Percentiles rank a stretch among this genome's conserved stretches.
Evolutionary conservation across 257 asterid species (phyloP).

Genomic region (Salvia hispanica): DNA sequence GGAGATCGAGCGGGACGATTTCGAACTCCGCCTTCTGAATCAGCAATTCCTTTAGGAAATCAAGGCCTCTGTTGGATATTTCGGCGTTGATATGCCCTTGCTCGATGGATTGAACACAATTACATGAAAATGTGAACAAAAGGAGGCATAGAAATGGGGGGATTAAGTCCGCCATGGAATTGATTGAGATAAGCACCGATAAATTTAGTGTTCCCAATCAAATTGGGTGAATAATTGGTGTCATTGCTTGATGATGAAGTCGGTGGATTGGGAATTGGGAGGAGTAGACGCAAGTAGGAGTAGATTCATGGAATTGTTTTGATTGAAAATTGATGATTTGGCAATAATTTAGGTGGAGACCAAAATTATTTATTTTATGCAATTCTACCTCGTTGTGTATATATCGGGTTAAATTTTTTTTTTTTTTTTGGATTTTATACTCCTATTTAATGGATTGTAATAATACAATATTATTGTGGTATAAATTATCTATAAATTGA

Average conservation of each 20-base stretch:
- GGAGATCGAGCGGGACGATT: conserved; percentile 74
- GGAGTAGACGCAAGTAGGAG: neutral
- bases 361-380: no score
- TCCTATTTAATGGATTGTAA: no score
- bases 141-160: conserved; percentile 29
- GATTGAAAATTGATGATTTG: no score
- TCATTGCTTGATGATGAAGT: conserved; percentile 8
- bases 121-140: conserved; percentile 28
- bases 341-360: no score
- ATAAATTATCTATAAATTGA: no score
- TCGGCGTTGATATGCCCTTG: conserved; percentile 58
- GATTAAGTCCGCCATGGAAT: conserved; percentile 43
- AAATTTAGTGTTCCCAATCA: conserved; percentile 12
- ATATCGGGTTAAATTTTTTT: no score
- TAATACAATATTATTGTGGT: no score
- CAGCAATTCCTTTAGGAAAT: conserved; percentile 66
- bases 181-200: conserved; percentile 15
- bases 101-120: conserved; percentile 44
- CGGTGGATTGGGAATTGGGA: neutral
- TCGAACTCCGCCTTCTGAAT: conserved; percentile 60
- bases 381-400: no score
- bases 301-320: conserved; percentile 6
- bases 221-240: neutral
- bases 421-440: no score
- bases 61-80: conserved; percentile 77